Evolutionary conservation across 176 grass and related monocot genomes (phyloP), one percentile per base, ranked within the genome.

Genomic region (Alloteropsis semialata): DNA sequence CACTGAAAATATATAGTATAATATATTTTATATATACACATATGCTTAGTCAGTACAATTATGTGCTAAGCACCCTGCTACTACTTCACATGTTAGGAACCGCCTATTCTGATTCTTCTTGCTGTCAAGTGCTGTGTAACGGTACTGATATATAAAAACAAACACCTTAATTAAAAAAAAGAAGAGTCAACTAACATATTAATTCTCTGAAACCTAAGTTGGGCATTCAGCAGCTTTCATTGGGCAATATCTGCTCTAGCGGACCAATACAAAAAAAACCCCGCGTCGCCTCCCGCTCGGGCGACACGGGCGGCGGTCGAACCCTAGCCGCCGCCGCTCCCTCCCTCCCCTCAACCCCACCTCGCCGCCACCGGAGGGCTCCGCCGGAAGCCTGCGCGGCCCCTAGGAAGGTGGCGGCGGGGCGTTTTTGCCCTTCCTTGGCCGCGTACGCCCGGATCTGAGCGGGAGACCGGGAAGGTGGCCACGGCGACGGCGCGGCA

Each of bases 201-300:
- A 80, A 76, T 65, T 72, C 50, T 63, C 2, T 61, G 68, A 39
- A 28, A 89, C 78, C 64, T 50, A 72, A 59, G 78, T 58, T 57
- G 46, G 53, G 56, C 83, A 77, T 67, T 66, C 34, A 57, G 48
- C 34, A 38, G 49, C 65, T 82, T 86, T 82, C 72, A 90, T 82
- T 86, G 88, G 88, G 44, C 48, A 25, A 34, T 50, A 78, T 82
- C 56, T 73, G 64, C 36, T 73, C 78, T 25, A 12, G 45, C 73
- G n/a, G n/a, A n/a, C n/a, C n/a, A n/a, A n/a, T n/a, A n/a, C n/a
- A n/a, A n/a, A n/a, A n/a, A n/a, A n/a, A n/a, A n/a, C n/a, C n/a
- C n/a, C n/a, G n/a, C n/a, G n/a, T n/a, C n/a, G n/a, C n/a, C n/a
- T n/a, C n/a, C n/a, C n/a, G n/a, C n/a, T n/a, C n/a, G n/a, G n/a